Percentiles rank a stretch among this genome's conserved stretches.
Evolutionary conservation across 2,329 filamentous ascomycete genomes (phyloP).

Genomic region (Penicillium sp.): DNA sequence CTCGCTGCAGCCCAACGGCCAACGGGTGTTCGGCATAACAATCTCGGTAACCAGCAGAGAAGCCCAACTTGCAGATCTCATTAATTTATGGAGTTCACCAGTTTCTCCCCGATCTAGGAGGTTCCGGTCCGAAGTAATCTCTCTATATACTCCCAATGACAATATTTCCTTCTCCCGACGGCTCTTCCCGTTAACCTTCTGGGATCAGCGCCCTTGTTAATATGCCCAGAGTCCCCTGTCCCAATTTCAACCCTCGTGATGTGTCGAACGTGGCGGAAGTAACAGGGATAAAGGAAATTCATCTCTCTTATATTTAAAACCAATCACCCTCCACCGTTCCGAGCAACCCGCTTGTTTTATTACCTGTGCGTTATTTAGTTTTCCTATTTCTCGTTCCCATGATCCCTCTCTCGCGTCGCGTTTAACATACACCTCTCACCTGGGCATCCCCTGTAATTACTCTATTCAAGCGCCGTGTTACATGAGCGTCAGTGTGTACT

Average conservation of each 20-base stretch:
- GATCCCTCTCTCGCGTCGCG: not conserved
- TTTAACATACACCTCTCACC: not conserved
- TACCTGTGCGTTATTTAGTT: not conserved
- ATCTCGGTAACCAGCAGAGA: constrained; percentile 6
- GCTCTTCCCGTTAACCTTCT: constrained; percentile 12
- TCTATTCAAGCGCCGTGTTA: constrained; percentile 11
- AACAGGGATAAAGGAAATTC: constrained; percentile 13
- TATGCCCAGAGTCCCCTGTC: constrained; percentile 8
- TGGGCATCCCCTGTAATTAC: constrained; percentile 5
- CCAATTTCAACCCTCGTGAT: constrained; percentile 23
- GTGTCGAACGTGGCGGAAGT: constrained; percentile 31
- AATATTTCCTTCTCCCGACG: constrained; percentile 14
- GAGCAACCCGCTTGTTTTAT: constrained; percentile 5
- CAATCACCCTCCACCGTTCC: constrained; percentile 15
- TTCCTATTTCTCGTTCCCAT: not conserved
- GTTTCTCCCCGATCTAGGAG: constrained; percentile 12
- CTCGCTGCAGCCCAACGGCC: constrained; percentile 12
- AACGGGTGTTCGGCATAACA: constrained; percentile 16
- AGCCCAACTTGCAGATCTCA: constrained; percentile 8
- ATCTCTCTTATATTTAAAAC: constrained; percentile 3
- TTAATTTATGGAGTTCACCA: constrained; percentile 17
- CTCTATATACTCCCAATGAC: constrained; percentile 6
- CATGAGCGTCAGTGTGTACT: constrained; percentile 9
- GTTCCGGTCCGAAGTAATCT: not conserved
- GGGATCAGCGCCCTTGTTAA: constrained; percentile 15